Evolutionary conservation across 75 land plant species (phyloP).

Genomic region (Sequoia sempervirens): DNA sequence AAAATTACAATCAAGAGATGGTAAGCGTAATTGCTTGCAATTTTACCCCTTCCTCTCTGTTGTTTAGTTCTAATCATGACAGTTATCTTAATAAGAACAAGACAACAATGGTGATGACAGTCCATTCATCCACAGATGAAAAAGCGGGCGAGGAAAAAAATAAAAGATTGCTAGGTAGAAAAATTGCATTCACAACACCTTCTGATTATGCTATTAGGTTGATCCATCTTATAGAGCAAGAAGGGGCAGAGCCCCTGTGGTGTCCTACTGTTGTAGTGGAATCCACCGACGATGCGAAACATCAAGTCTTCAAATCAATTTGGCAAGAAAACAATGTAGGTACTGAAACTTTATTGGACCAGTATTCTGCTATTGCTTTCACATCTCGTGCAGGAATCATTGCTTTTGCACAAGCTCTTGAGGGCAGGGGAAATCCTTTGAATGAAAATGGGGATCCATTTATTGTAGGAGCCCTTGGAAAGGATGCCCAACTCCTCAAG

Average conservation of each 20-base stretch:
- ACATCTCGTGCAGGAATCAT: conserved; percentile 59
- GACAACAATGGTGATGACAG: background rate
- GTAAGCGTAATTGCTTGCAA: background rate
- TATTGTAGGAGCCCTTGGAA: conserved; percentile 54
- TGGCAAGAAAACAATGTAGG: background rate
- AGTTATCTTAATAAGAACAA: background rate
- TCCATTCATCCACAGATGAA: background rate
- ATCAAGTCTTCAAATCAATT: conserved; percentile 16
- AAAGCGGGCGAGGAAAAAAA: background rate
- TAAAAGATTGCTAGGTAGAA: background rate
- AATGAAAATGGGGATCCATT: conserved; percentile 26
- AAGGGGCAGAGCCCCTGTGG: conserved; percentile 39
- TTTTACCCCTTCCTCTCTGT: background rate
- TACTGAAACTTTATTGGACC: conserved; percentile 1
- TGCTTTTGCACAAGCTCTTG: conserved; percentile 28
- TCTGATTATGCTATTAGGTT: conserved; percentile 41
- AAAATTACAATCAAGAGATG: background rate
- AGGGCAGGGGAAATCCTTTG: conserved; percentile 12
- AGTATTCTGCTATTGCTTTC: conserved; percentile 61
- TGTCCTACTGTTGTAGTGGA: conserved; percentile 51
- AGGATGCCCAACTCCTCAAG: conserved; percentile 50
- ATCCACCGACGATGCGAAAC: conserved; percentile 31
- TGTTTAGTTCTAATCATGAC: background rate
- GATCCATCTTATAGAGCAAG: conserved; percentile 20
- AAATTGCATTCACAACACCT: conserved; percentile 67